Conservation (phyloP, 2,329 filamentous ascomycete genomes). For the Ophiosphaerella korrae region DNA sequence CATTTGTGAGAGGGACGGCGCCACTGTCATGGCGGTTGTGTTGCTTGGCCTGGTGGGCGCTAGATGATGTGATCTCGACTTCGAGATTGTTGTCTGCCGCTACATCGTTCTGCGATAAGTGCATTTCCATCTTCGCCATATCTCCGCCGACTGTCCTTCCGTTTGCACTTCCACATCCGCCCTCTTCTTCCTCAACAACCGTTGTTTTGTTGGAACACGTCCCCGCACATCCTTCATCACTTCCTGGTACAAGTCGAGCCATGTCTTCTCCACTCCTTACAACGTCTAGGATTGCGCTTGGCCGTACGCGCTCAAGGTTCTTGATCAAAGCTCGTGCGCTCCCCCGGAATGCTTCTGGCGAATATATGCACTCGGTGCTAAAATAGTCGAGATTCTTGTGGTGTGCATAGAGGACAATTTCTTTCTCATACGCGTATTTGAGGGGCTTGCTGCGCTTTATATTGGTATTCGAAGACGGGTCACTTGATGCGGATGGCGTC, state of each 20-base stretch:
- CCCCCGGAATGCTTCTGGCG: conserved; percentile 92
- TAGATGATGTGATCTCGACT: conserved; percentile 63
- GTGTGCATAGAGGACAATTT: conserved; percentile 96
- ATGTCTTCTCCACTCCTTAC: conserved; percentile 96
- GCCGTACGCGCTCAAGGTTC: conserved; percentile 88
- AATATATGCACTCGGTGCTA: conserved; percentile 98
- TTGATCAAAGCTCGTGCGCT: conserved; percentile 93
- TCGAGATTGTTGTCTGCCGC: conserved; percentile 64
- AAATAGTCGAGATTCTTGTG: conserved; percentile 98
- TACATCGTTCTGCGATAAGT: conserved; percentile 67
- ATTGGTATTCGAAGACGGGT: conserved; percentile 64
- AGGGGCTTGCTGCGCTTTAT: conserved; percentile 95
- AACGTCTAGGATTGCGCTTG: conserved; percentile 93
- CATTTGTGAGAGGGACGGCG: conserved; percentile 14
- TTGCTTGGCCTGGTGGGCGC: conserved; percentile 48
- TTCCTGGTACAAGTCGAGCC: conserved; percentile 77
- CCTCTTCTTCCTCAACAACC: conserved; percentile 62
- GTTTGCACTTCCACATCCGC: conserved; percentile 76
- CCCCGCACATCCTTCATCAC: conserved; percentile 43
- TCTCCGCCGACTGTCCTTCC: conserved; percentile 72
- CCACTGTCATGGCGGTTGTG: conserved; percentile 24
- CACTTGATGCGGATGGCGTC: conserved; percentile 60
- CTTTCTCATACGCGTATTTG: conserved; percentile 98
- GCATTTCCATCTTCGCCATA: conserved; percentile 81
- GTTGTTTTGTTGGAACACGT: conserved; percentile 38